phyloP scores from a whole-genome alignment of 2,329 filamentous ascomycete species.

The Pseudogymnoascus sp. region DNA sequence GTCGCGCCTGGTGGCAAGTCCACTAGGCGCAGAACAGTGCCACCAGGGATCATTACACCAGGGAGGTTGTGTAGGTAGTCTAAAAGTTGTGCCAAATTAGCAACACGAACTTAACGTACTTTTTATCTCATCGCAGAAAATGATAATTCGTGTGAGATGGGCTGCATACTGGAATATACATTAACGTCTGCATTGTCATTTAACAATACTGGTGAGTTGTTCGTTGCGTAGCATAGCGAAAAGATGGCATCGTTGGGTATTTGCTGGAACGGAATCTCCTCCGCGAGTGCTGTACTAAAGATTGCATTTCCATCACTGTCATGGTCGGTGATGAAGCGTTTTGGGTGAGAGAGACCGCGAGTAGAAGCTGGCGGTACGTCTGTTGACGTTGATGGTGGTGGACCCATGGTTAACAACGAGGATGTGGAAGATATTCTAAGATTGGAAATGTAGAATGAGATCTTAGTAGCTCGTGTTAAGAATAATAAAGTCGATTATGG shows the following conservation, averaged over 20 bases:
- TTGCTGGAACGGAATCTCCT: conserved; percentile 16
- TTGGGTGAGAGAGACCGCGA: neutral
- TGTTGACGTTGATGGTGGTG: neutral
- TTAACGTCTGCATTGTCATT: conserved; percentile 16
- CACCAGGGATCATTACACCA: conserved; percentile 18
- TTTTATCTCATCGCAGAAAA: neutral
- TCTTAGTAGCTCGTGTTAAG: neutral
- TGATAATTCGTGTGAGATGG: neutral
- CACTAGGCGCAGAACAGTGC: conserved; percentile 20
- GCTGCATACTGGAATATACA: conserved; percentile 6
- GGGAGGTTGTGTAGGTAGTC: conserved; percentile 13
- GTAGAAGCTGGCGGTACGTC: neutral
- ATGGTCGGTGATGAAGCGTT: conserved; percentile 22
- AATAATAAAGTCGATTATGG: neutral
- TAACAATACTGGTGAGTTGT: conserved; percentile 18
- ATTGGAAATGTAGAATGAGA: neutral
- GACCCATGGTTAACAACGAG: neutral
- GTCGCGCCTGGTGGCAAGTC: conserved; percentile 21
- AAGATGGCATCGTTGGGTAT: conserved; percentile 19
- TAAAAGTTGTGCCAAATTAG: neutral
- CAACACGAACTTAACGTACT: neutral
- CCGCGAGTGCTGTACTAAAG: conserved; percentile 16
- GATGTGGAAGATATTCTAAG: neutral
- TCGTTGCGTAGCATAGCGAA: conserved; percentile 21
- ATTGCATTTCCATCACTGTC: conserved; percentile 20